Percentiles rank a stretch among this genome's conserved stretches.
phyloP scores from a whole-genome alignment of 1,284 basidiomycete genomes.

The Irpex sp. region DNA sequence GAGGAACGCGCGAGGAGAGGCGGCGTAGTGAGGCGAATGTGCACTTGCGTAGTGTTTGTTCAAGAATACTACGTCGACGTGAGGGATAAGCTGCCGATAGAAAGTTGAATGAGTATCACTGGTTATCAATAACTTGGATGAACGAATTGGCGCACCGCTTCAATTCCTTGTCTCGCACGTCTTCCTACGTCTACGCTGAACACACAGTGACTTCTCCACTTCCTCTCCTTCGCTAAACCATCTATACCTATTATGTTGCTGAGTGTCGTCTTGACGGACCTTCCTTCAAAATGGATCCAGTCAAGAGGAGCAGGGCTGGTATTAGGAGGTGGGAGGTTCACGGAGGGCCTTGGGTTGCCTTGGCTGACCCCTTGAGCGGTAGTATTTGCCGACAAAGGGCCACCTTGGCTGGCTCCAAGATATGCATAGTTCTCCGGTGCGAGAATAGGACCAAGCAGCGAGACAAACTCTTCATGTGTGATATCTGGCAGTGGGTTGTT shows the following conservation, averaged over 20 bases:
- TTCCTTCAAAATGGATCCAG: slow-evolving; percentile 80
- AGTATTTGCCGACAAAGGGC: slow-evolving; percentile 24
- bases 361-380: slow-evolving; percentile 9
- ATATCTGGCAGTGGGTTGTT: slow-evolving; percentile 83
- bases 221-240: slow-evolving; percentile 72
- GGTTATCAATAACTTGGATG: neutral
- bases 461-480: slow-evolving; percentile 79
- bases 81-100: slow-evolving; percentile 59
- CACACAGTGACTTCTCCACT: slow-evolving; percentile 75
- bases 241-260: slow-evolving; percentile 74
- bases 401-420: slow-evolving; percentile 17
- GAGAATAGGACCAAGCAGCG: slow-evolving; percentile 69
- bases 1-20: slow-evolving; percentile 69
- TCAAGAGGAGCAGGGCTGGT: slow-evolving; percentile 73
- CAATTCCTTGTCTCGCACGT: slow-evolving; percentile 69
- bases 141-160: slow-evolving; percentile 50
- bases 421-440: slow-evolving; percentile 70
- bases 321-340: slow-evolving; percentile 39
- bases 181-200: slow-evolving; percentile 75
- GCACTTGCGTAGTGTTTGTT: slow-evolving; percentile 65
- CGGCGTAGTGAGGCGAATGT: slow-evolving; percentile 50
- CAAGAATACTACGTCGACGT: slow-evolving; percentile 74
- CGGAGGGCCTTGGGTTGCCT: slow-evolving; percentile 32
- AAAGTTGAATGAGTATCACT: neutral
- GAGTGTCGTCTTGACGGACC: slow-evolving; percentile 70